Evolutionary conservation across 495 filamentous ascomycete genomes (phyloP), one percentile per base, ranked within the genome.

Genomic region (Aspergillus saccharolyticus): DNA sequence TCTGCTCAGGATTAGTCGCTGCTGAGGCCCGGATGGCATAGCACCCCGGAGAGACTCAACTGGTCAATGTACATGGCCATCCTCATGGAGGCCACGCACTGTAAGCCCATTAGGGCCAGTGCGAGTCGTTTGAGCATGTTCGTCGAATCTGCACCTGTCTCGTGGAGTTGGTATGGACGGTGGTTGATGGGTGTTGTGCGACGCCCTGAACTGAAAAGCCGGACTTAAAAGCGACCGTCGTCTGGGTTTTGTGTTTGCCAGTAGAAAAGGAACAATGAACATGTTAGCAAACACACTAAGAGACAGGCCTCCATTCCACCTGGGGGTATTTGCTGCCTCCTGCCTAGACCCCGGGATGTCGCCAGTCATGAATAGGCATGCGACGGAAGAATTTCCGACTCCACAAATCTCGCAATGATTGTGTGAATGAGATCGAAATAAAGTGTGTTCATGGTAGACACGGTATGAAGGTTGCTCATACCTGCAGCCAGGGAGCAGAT

Each of bases 1-100:
- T 66, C 72, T 73, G 21, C 6, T 42, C 9, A 15, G 16, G 3
- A 24, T 33, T 44, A 57, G 42, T 62, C 21, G 53, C 47, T 30
- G 24, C 10, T 42, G 21, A n/a, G n/a, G 8, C 16, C 14, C n/a
- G 8, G 2, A 18, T 12, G n/a, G 3, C 9, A 45, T 17, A 16
- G 42, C 22, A 30, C 10, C 25, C 4, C 42, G 9, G 18, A 33
- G 4, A 19, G 15, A 66, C 70, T 57, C 46, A 75, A n/a, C 71
- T 75, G 17, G 44, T 77, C 74, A 59, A 75, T 65, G 47, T 77
- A 75, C 72, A 74, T 75, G 42, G 56, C 68, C 46, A 77, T 73
- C 28, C 67, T 66, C 16, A 67, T 30, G 14, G 60, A 62, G 18
- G 63, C 57, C 42, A 62, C 72, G 42, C 57, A 63, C 42, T 73